Evolutionary conservation across 306 rosid genomes (phyloP), one percentile per base, ranked within the genome.

Genomic region (Cicer pinnatifidum): DNA sequence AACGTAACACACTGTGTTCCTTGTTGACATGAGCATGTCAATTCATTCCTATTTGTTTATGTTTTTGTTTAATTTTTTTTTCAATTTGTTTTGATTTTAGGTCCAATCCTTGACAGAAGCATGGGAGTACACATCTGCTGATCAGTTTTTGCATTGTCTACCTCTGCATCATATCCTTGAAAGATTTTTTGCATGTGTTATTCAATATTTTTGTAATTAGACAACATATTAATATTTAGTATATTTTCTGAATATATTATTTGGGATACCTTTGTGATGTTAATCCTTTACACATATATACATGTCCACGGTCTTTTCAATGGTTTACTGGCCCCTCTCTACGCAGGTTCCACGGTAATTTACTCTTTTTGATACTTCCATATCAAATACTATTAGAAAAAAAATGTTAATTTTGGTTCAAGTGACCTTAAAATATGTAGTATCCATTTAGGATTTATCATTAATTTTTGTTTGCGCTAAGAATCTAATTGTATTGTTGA

Each of bases 261-360:
- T 45, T 69, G 40, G 12, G 13, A 71, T 78, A 46, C 76, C 35
- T 61, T 59, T 54, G 48, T 75, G 69, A 50, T 47, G 43, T 76
- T 78, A 69, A 85, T 80, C 90, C 92, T 91, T 94, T 80, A 85
- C 92, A 17, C 50, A 43, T 54, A 44, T 53, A 67, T 85, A 94
- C 98, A 94, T 72, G 98, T 91, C 66, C 98, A 94, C 66, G 98
- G 97, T 78, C 84, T 94, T 78, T 94, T 94, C 86, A 94, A 94
- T 83, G 98, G 90, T 80, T 66, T 94, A 66, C 75, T 91, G 76
- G 96, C 97, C 71, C 96, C 98, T 77, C 88, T 94, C 62, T 94
- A 89, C 9, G 88, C 91, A 7, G 95, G 96, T 57, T 88, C 96
- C 83, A 82, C 88, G 89, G 98, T 94, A 91, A 80, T 44, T 74